Evolutionary conservation across 495 filamentous ascomycete genomes (phyloP).

Genomic region (Penicillium simplicissimum): DNA sequence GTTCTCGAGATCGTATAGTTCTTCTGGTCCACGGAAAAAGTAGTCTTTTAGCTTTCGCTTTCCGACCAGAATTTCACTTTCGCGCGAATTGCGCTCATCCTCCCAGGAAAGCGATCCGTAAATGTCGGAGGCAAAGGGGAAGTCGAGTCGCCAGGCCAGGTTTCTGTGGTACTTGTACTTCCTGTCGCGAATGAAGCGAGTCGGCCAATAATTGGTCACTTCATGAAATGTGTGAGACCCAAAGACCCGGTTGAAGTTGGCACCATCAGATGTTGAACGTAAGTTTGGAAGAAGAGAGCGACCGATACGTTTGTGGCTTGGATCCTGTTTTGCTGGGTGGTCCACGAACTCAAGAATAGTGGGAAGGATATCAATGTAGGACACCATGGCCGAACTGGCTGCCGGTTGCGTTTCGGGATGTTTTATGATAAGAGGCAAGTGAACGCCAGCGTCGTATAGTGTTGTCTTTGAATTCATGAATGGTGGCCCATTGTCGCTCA

Average conservation of each 20-base stretch:
- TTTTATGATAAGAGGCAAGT: constrained; percentile 43
- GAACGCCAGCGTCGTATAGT: constrained; percentile 47
- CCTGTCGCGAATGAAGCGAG: constrained; percentile 41
- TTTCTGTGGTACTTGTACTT: constrained; percentile 51
- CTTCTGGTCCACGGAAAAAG: constrained; percentile 41
- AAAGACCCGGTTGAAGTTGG: constrained; percentile 36
- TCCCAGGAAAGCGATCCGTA: constrained; percentile 47
- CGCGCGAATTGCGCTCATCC: constrained; percentile 39
- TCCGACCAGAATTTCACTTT: constrained; percentile 35
- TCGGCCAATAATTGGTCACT: constrained; percentile 50
- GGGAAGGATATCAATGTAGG: constrained; percentile 48
- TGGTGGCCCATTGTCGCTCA: constrained; percentile 49
- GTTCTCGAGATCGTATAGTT: constrained; percentile 43
- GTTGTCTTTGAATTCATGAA: constrained; percentile 53
- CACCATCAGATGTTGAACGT: constrained; percentile 7
- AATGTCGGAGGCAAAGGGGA: constrained; percentile 48
- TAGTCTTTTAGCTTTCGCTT: constrained; percentile 36
- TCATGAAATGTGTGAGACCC: constrained; percentile 55
- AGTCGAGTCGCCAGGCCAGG: constrained; percentile 46
- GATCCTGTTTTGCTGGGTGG: constrained; percentile 8
- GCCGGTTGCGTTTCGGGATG: constrained; percentile 27
- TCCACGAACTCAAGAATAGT: constrained; percentile 44
- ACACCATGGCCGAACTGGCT: constrained; percentile 46
- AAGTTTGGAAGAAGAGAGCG: constrained; percentile 44
- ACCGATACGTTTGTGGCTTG: constrained; percentile 22